Conservation (phyloP, 768 basidiomycete species). For the Austroboletus eburneus region DNA sequence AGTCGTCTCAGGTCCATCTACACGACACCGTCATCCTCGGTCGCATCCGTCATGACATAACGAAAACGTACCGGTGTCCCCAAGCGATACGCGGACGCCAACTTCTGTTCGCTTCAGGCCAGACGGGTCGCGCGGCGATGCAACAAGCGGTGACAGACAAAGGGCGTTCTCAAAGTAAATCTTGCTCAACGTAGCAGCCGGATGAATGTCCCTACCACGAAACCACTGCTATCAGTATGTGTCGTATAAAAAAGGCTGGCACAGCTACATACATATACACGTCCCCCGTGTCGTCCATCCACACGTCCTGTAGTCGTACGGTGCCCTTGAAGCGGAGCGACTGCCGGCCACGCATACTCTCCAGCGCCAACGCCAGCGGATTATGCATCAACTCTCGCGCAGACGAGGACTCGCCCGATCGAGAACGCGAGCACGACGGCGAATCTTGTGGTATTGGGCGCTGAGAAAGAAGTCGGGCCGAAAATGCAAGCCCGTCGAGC, state of each 20-base stretch:
- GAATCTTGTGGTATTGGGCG: conserved; percentile 29
- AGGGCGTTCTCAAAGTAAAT: conserved; percentile 71
- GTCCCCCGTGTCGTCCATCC: conserved; percentile 55
- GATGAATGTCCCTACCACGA: conserved; percentile 76
- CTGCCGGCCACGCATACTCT: conserved; percentile 76
- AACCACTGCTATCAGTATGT: too few relatives aligned
- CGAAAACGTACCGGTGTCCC: conserved; percentile 51
- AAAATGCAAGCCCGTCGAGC: conserved; percentile 73
- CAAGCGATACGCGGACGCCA: conserved; percentile 66
- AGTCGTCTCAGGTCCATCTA: conserved; percentile 68
- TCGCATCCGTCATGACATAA: not conserved
- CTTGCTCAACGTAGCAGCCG: conserved; percentile 53
- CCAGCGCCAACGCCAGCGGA: conserved; percentile 65
- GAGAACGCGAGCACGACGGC: conserved; percentile 14
- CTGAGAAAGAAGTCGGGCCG: conserved; percentile 35
- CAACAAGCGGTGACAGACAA: conserved; percentile 42
- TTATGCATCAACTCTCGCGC: conserved; percentile 51
- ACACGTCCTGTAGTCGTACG: conserved; percentile 50
- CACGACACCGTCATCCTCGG: not conserved
- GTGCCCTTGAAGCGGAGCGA: conserved; percentile 56
- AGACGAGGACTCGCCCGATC: conserved; percentile 23
- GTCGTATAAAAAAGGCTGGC: not conserved
- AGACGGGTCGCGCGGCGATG: conserved; percentile 18
- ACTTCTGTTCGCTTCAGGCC: conserved; percentile 38
- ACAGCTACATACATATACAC: conserved; percentile 40